Evolutionary conservation across 2,329 filamentous ascomycete genomes (phyloP).

Genomic region (Pyrenophora teres): DNA sequence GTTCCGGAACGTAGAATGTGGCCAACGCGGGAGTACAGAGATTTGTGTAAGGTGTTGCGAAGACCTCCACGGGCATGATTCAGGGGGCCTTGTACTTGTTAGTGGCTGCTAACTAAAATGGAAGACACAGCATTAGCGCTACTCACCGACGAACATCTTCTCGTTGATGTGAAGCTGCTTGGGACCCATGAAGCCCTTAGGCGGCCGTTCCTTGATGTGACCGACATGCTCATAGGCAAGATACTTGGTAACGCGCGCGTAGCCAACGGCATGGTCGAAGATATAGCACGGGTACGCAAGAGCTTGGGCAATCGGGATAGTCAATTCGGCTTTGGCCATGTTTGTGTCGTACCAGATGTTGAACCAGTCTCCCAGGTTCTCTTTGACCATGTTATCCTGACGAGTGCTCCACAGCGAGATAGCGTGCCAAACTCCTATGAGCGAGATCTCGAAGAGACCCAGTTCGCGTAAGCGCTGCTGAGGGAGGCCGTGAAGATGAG

Average conservation of each 20-base stretch:
- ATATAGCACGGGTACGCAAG: slow-evolving; percentile 35
- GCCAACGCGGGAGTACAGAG: slow-evolving; percentile 19
- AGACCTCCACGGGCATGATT: slow-evolving; percentile 27
- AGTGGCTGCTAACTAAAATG: background rate
- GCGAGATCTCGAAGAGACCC: slow-evolving; percentile 16
- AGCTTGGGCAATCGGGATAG: slow-evolving; percentile 6
- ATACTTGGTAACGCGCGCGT: slow-evolving; percentile 32
- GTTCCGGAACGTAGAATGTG: slow-evolving; percentile 13
- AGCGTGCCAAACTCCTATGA: slow-evolving; percentile 17
- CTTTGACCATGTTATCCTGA: slow-evolving; percentile 8
- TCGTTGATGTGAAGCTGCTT: slow-evolving; percentile 18
- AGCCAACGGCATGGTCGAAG: slow-evolving; percentile 38
- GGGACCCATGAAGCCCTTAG: slow-evolving; percentile 22
- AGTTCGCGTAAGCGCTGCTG: slow-evolving; percentile 14
- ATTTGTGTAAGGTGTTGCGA: slow-evolving; percentile 17
- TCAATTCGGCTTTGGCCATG: slow-evolving; percentile 6
- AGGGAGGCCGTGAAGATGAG: slow-evolving; percentile 17
- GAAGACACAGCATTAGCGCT: background rate
- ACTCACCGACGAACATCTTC: slow-evolving; percentile 27
- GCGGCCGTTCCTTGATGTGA: slow-evolving; percentile 33
- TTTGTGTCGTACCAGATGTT: slow-evolving; percentile 13
- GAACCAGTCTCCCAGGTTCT: slow-evolving; percentile 16
- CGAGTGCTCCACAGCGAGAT: slow-evolving; percentile 10
- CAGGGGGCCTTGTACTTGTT: slow-evolving; percentile 18
- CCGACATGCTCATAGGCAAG: slow-evolving; percentile 38